Conservation (phyloP, 257 asterid species). For the Knoxia roxburghii region DNA sequence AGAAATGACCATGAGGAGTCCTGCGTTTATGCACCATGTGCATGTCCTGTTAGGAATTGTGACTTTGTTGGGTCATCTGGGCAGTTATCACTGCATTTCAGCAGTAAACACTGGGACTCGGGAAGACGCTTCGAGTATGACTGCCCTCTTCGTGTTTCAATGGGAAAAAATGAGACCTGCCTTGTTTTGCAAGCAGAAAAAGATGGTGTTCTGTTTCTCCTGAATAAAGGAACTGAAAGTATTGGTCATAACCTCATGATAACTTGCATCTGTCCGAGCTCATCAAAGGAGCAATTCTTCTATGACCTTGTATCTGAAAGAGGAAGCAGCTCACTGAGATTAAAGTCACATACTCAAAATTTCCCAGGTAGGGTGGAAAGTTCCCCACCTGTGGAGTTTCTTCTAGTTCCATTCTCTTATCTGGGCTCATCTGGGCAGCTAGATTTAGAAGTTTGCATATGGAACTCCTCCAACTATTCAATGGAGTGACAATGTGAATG, state of each 20-base stretch:
- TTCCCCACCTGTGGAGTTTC: slow-evolving; percentile 66
- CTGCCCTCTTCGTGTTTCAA: slow-evolving; percentile 54
- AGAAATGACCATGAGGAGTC: slow-evolving; percentile 63
- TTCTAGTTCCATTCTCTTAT: slow-evolving; percentile 68
- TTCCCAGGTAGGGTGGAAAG: slow-evolving; percentile 76
- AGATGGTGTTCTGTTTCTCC: slow-evolving; percentile 69
- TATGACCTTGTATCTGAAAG: slow-evolving; percentile 73
- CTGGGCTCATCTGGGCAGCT: slow-evolving; percentile 45
- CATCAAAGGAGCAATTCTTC: slow-evolving; percentile 51
- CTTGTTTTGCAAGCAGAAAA: slow-evolving; percentile 84
- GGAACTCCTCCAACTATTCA: slow-evolving; percentile 62
- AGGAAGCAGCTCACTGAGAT: slow-evolving; percentile 78
- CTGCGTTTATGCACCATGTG: slow-evolving; percentile 66
- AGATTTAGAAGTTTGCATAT: slow-evolving; percentile 74
- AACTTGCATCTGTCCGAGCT: slow-evolving; percentile 77
- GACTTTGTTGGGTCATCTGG: slow-evolving; percentile 56
- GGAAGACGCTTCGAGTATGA: slow-evolving; percentile 81
- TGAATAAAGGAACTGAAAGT: slow-evolving; percentile 63
- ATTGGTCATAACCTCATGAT: slow-evolving; percentile 65
- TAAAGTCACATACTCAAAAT: slow-evolving; percentile 65
- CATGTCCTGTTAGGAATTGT: slow-evolving; percentile 71
- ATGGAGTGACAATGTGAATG: slow-evolving; percentile 31
- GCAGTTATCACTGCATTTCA: slow-evolving; percentile 67
- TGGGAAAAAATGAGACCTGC: slow-evolving; percentile 62
- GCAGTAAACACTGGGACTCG: slow-evolving; percentile 75